Percentiles rank a stretch among this genome's conserved stretches.
Evolutionary conservation across 257 asterid species (phyloP).

Genomic region (Solanum chiquidenum): DNA sequence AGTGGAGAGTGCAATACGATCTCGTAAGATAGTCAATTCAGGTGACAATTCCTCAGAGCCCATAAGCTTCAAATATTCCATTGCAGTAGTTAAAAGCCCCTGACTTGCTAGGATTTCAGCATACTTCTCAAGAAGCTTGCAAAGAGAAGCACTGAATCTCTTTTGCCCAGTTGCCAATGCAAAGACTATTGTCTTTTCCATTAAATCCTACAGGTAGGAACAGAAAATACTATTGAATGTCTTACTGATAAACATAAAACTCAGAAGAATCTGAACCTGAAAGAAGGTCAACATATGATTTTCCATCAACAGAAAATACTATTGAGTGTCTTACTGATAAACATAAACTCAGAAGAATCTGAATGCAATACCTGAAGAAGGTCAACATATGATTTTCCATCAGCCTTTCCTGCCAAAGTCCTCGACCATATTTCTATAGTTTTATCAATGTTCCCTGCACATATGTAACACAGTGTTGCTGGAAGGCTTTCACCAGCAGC

Average conservation of each 20-base stretch:
- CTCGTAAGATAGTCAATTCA: slow-evolving; percentile 72
- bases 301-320: slow-evolving; percentile 31
- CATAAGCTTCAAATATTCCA: slow-evolving; percentile 84
- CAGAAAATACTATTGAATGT: slow-evolving; percentile 1
- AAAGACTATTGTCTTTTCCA: slow-evolving; percentile 92
- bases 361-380: slow-evolving; percentile 55
- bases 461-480: slow-evolving; percentile 80
- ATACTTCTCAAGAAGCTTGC: slow-evolving; percentile 88
- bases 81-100: slow-evolving; percentile 87
- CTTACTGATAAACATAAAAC: background rate
- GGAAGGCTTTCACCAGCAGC: slow-evolving; percentile 74
- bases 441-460: slow-evolving; percentile 94
- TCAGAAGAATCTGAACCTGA: slow-evolving; percentile 31
- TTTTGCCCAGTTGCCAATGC: slow-evolving; percentile 93
- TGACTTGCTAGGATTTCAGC: slow-evolving; percentile 96
- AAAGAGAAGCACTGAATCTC: slow-evolving; percentile 71
- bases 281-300: slow-evolving; percentile 68
- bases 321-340: too few species aligned
- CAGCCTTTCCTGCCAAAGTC: slow-evolving; percentile 49
- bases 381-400: slow-evolving; percentile 75
- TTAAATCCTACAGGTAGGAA: slow-evolving; percentile 54
- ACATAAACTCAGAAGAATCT: background rate
- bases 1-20: slow-evolving; percentile 72
- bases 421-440: slow-evolving; percentile 91
- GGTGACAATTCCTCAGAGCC: slow-evolving; percentile 84